Percentiles rank a stretch among this genome's conserved stretches.
Conservation (phyloP, 83 land plant genomes). For the Picea engelmannii region DNA sequence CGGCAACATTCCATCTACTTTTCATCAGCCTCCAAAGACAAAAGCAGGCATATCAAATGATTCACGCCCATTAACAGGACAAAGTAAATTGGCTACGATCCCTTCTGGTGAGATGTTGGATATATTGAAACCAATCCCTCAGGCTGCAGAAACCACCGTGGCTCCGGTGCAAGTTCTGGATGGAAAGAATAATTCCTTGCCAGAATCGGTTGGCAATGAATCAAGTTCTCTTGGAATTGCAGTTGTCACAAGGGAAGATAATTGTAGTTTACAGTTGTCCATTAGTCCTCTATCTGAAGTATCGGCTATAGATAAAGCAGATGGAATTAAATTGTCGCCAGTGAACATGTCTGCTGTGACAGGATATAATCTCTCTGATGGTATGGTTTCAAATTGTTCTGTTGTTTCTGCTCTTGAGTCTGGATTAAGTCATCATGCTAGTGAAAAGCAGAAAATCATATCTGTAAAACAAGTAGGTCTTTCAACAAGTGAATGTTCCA, state of each 20-base stretch:
- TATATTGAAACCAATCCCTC: not conserved
- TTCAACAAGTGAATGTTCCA: not conserved
- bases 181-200: not conserved
- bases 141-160: not conserved
- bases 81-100: not conserved
- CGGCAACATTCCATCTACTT: constrained; percentile 23
- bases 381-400: not conserved
- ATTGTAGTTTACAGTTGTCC: not conserved
- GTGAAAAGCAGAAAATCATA: constrained; percentile 9
- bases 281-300: not conserved
- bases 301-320: not conserved
- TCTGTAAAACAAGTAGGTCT: not conserved
- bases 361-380: not conserved
- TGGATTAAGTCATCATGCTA: not conserved
- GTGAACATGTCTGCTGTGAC: not conserved
- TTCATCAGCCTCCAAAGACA: constrained; percentile 13
- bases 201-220: not conserved
- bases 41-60: not conserved
- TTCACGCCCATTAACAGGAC: not conserved
- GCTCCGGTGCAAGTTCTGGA: not conserved
- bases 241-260: not conserved
- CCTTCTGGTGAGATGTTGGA: not conserved
- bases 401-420: not conserved
- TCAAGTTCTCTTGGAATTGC: not conserved
- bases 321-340: not conserved